These are phyloP conservation scores for Cadophora malorum DNA, from an alignment of 2,329 filamentous ascomycete species.

Conservation along the genomic window DNA sequence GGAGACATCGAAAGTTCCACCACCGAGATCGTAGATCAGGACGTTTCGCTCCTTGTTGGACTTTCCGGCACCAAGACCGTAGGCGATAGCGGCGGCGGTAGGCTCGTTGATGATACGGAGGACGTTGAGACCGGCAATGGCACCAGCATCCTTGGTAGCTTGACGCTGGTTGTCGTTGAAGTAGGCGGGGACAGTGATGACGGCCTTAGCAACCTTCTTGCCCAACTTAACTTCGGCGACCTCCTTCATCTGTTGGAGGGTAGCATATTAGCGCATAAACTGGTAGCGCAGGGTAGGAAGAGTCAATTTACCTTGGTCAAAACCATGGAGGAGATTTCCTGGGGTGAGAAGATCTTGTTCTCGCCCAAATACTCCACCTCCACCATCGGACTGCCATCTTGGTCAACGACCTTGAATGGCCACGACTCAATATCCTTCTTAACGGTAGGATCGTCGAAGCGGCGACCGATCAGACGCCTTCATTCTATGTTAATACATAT, in stretches of 20 bases:
- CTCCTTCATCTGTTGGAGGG: slow-evolving; percentile 85
- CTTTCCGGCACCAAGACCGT: slow-evolving; percentile 95
- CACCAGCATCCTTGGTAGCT: slow-evolving; percentile 98
- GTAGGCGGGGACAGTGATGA: slow-evolving; percentile 98
- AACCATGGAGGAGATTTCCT: slow-evolving; percentile 99
- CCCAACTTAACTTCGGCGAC: slow-evolving; percentile 97
- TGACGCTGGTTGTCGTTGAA: slow-evolving; percentile 99
- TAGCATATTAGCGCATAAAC: slow-evolving; percentile 9
- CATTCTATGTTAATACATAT: slow-evolving; percentile 26
- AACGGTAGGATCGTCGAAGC: slow-evolving; percentile 93
- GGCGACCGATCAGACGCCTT: slow-evolving; percentile 96
- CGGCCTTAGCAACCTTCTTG: slow-evolving; percentile 98
- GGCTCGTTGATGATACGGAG: slow-evolving; percentile 99
- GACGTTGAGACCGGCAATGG: slow-evolving; percentile 95
- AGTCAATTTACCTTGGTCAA: slow-evolving; percentile 79
- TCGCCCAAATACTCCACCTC: slow-evolving; percentile 95
- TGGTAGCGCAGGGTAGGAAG: background rate
- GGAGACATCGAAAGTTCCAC: slow-evolving; percentile 99
- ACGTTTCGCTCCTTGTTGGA: slow-evolving; percentile 98
- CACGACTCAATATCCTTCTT: slow-evolving; percentile 98
- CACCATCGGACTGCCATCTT: slow-evolving; percentile 86
- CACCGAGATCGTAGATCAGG: slow-evolving; percentile 99
- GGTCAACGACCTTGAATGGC: slow-evolving; percentile 98
- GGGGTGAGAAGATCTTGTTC: slow-evolving; percentile 94
- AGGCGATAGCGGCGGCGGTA: slow-evolving; percentile 96